Evolutionary conservation across 495 filamentous ascomycete genomes (phyloP).

Genomic region (Bathelium albidoporum): DNA sequence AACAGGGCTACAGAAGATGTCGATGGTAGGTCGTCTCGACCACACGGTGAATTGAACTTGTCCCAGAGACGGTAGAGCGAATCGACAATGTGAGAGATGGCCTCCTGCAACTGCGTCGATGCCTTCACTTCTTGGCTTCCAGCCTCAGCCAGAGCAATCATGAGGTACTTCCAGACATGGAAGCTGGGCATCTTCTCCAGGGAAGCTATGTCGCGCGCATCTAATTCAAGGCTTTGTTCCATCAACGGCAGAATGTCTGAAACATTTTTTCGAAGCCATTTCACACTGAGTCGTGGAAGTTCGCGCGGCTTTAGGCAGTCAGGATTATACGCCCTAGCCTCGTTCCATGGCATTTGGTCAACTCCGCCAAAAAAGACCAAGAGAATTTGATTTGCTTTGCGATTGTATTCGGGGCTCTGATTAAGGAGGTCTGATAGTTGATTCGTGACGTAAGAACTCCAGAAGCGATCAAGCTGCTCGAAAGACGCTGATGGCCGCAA

Average conservation of each 20-base stretch:
- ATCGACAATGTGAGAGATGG: constrained; percentile 60
- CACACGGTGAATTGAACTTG: constrained; percentile 8
- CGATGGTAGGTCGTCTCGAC: neutral
- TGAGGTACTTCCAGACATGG: constrained; percentile 58
- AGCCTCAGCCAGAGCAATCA: constrained; percentile 60
- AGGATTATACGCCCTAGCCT: constrained; percentile 52
- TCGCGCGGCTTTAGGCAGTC: constrained; percentile 53
- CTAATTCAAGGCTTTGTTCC: constrained; percentile 49
- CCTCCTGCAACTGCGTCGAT: constrained; percentile 67
- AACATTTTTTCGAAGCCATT: constrained; percentile 74
- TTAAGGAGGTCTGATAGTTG: constrained; percentile 39
- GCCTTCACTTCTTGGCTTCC: constrained; percentile 85
- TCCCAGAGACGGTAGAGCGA: constrained; percentile 60
- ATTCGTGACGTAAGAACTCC: constrained; percentile 62
- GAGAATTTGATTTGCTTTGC: constrained; percentile 51
- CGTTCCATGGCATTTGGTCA: constrained; percentile 59
- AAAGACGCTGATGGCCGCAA: constrained; percentile 57
- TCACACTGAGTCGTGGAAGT: constrained; percentile 66
- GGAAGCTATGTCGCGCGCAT: constrained; percentile 40
- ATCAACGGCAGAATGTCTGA: constrained; percentile 51
- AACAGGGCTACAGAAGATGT: neutral
- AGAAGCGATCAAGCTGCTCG: constrained; percentile 60
- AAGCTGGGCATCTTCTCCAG: constrained; percentile 38
- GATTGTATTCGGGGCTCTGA: constrained; percentile 11
- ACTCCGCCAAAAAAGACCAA: constrained; percentile 56